phyloP scores from a whole-genome alignment of 495 filamentous ascomycete species.

The Neurospora tetrasperma region DNA sequence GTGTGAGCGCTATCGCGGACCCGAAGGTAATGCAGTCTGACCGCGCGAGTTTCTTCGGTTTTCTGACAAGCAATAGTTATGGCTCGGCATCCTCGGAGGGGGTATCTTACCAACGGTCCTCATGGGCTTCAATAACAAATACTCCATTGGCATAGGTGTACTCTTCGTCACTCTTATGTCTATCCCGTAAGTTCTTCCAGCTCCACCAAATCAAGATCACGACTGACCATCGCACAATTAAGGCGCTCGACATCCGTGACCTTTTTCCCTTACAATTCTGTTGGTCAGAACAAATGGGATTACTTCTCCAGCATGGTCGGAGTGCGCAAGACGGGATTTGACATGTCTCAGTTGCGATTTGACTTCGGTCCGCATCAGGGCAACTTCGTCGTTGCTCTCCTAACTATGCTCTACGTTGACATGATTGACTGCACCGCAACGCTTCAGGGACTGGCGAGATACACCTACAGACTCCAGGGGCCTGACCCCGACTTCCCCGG shows the following conservation, averaged over 20 bases:
- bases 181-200: slow-evolving; percentile 47
- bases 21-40: slow-evolving; percentile 38
- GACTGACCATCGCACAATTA: slow-evolving; percentile 1
- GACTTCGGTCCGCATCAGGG: slow-evolving; percentile 16
- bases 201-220: not conserved
- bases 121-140: slow-evolving; percentile 74
- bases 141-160: slow-evolving; percentile 76
- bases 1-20: slow-evolving; percentile 50
- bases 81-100: slow-evolving; percentile 72
- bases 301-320: slow-evolving; percentile 50
- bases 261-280: slow-evolving; percentile 60
- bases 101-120: slow-evolving; percentile 64
- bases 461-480: slow-evolving; percentile 52
- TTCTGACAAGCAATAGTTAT: slow-evolving; percentile 39
- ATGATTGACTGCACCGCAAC: slow-evolving; percentile 59
- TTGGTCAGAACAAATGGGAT: slow-evolving; percentile 55
- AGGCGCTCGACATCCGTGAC: slow-evolving; percentile 60
- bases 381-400: slow-evolving; percentile 60
- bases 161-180: slow-evolving; percentile 69
- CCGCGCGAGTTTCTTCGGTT: not conserved
- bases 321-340: not conserved
- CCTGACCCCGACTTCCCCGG: slow-evolving; percentile 52
- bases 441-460: slow-evolving; percentile 73
- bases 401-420: slow-evolving; percentile 83
- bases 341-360: not conserved